These are phyloP conservation scores for Xylariaceae sp. DNA, from an alignment of 2,329 filamentous ascomycete genomes.

Conservation along the genomic window DNA sequence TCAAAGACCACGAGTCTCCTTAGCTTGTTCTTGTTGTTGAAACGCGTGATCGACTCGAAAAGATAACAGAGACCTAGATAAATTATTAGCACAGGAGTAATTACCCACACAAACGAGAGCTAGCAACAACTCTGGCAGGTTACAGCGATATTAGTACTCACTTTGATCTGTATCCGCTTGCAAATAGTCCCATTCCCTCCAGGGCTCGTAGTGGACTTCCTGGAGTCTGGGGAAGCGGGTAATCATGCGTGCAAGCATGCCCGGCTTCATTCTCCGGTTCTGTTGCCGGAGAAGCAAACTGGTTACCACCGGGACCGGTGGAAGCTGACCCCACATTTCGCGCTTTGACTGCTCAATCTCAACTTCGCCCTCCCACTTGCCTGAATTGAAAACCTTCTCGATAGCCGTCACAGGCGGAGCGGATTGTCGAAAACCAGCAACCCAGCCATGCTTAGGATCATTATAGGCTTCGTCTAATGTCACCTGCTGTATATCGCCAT, in stretches of 20 bases:
- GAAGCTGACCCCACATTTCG: too few relatives aligned
- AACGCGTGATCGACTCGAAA: too few relatives aligned
- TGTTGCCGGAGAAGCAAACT: too few relatives aligned
- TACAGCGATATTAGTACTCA: too few relatives aligned
- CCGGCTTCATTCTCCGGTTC: slow-evolving; percentile 1
- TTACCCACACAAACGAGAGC: too few relatives aligned
- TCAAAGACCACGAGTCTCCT: too few relatives aligned
- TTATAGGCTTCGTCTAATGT: slow-evolving; percentile 10
- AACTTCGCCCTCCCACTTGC: slow-evolving; percentile 6
- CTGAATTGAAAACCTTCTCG: slow-evolving; percentile 22
- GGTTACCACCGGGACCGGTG: too few relatives aligned
- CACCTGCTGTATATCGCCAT: slow-evolving; percentile 2
- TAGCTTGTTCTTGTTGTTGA: too few relatives aligned
- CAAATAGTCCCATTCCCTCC: slow-evolving; percentile 28
- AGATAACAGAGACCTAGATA: too few relatives aligned
- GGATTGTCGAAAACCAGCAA: slow-evolving; percentile 11
- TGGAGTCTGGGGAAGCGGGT: slow-evolving; percentile 31
- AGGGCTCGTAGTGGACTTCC: slow-evolving; percentile 34
- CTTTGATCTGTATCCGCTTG: background rate
- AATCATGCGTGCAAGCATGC: slow-evolving; percentile 30
- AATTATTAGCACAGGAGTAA: too few relatives aligned
- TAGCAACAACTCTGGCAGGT: too few relatives aligned
- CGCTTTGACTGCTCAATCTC: too few relatives aligned
- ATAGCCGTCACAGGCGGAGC: slow-evolving; percentile 18
- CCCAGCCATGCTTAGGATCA: slow-evolving; percentile 26